Base-by-base conservation (phyloP, 805 yeast genomes). In the Clavispora phyllophila region DNA sequence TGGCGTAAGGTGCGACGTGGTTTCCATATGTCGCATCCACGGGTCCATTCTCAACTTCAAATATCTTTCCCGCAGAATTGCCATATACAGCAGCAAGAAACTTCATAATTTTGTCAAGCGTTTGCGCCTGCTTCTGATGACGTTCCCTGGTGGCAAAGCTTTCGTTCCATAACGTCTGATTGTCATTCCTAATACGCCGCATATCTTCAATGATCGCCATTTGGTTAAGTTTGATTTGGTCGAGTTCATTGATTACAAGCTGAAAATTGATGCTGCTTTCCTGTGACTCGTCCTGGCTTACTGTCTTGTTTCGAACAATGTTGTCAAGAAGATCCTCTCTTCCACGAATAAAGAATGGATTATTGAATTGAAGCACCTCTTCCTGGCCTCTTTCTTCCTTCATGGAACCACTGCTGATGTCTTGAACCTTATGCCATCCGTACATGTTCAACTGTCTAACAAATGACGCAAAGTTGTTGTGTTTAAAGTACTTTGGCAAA, bases 351-450 rank as follows among this genome's bases (percentile, higher is more conserved):
- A 93, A 93, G 57, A 81, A 75, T 2, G 93, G 89, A 49, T 89
- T 87, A 48, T 80, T 82, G 67, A 93, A 93, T 63, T 89, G 95
- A 86, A 90, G 84, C 42, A 81, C 76, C 56, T 93, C 98, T 43
- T 90, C 96, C 33, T 66, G 65, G 44, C 68, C 72, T 31, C 63
- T 67, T 43, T 76, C 70, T 29, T 60, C 63, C 36, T 58, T 58
- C 45, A 81, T 65, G 4, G 90, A 76, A 2, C 95, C 97, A 20
- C 84, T 76, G 44, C 68, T 85, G 18, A 90, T 80, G 63, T 93
- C 98, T 64, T 93, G 99, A 4, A 93, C 93, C 65, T 93, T 93
- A 68, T 90, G 98, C 96, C 97, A 93, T 9, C 99, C 99, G 61
- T 93, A 93, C 99, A 93, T 91, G 65, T 91, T 91, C 56, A 91